phyloP scores from a whole-genome alignment of 257 asterid species.

The Catharanthus roseus region DNA sequence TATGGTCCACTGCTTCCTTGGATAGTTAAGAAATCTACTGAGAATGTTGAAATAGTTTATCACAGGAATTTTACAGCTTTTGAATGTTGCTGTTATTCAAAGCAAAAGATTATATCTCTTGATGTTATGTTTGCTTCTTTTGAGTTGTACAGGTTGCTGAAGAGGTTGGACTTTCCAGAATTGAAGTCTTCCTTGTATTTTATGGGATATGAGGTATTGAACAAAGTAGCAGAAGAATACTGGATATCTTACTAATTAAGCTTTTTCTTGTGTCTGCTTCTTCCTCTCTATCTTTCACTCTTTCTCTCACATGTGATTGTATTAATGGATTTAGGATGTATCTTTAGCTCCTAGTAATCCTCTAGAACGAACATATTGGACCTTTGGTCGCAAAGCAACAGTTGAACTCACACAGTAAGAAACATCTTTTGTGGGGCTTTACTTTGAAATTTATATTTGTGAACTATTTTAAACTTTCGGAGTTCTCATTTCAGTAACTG shows the following conservation, averaged over 20 bases:
- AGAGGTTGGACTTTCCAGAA: conserved; percentile 81
- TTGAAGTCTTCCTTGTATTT: conserved; percentile 74
- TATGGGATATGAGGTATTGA: conserved; percentile 79
- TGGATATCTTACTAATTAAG: not conserved
- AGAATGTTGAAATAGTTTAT: not conserved
- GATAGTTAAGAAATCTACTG: not conserved
- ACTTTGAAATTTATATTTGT: not conserved
- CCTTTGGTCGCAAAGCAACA: conserved; percentile 69
- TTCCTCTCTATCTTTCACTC: not conserved
- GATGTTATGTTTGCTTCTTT: not conserved
- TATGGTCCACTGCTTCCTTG: not conserved
- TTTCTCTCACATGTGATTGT: not conserved
- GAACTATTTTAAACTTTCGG: conserved; percentile 14
- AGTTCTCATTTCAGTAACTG: conserved; percentile 57
- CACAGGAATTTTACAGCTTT: not conserved
- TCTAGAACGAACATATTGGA: conserved; percentile 66
- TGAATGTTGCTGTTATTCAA: not conserved
- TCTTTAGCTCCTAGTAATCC: conserved; percentile 75
- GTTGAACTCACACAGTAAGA: conserved; percentile 89
- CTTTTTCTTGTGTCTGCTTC: not conserved
- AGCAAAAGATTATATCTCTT: not conserved
- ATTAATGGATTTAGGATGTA: conserved; percentile 41
- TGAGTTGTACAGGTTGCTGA: conserved; percentile 57
- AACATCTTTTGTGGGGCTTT: conserved; percentile 5
- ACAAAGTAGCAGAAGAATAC: conserved; percentile 2